Base-by-base conservation (phyloP, 108 stramenopile species). In the Schizochytrium sp. region DNA sequence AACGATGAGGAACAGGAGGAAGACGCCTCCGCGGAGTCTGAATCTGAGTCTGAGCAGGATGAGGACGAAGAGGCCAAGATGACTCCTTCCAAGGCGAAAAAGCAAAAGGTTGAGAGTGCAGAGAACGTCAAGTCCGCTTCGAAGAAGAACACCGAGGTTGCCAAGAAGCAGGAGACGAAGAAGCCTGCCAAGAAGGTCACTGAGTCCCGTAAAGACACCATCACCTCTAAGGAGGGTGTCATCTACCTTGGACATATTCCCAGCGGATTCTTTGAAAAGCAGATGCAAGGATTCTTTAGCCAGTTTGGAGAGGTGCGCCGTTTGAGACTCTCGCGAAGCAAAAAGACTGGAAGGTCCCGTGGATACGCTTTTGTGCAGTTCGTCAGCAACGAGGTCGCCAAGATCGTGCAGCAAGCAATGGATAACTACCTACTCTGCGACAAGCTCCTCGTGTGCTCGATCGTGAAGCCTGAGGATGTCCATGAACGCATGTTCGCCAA, bases 311-410 rank as follows among this genome's bases (percentile, higher is more conserved):
- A 92, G 46, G 96, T 99, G 2, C 64, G 72, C 3, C 92, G 93
- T 59, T 91, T 97, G 61, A 92, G 96, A 15, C 89, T 99, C 19
- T 95, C 95, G 47, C 95, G 98, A 17, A 96, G 95, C 56, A 92
- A 93, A 72, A 95, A 96, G 90, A 96, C 96, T 8, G 97, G 96
- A 19, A 90, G 92, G 57, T 92, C 96, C 46, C 90, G 94, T 55
- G 98, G 98, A 3, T 98, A 98, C 90, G 99, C 97, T 19, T 99
- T 98, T 94, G 92, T 96, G 38, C 94, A 98, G 92, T 98, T 99
- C 88, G 93, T 57, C 8, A 93, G 95, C 83, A 64, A 92, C 3
- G 96, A 97, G 72, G 96, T 96, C 8, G 97, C 98, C 12, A 76
- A 69, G 7, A 97, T 98, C 87, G 99, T 97, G 3, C 97, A 98